phyloP scores from a whole-genome alignment of 768 basidiomycete species.

The Neoboletus magnificus region DNA sequence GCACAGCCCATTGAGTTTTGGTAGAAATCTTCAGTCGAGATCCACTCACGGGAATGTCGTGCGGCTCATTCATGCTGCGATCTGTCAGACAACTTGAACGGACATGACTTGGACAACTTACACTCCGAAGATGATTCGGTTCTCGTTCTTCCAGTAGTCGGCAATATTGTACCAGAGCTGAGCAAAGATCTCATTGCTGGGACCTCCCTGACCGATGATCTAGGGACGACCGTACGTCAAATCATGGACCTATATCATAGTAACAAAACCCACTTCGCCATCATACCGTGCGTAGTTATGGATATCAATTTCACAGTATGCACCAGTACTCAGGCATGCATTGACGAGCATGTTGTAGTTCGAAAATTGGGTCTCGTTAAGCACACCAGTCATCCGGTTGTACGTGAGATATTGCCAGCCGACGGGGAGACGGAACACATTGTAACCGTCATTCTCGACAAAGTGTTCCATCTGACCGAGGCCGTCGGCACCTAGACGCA shows the following conservation, averaged over 20 bases:
- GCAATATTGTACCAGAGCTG: constrained; percentile 53
- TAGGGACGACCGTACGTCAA: constrained; percentile 8
- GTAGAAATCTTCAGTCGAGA: not conserved
- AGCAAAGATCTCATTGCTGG: constrained; percentile 52
- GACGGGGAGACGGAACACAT: constrained; percentile 57
- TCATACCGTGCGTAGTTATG: constrained; percentile 63
- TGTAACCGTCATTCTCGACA: constrained; percentile 50
- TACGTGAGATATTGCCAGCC: constrained; percentile 55
- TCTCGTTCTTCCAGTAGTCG: constrained; percentile 40
- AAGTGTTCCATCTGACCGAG: constrained; percentile 63
- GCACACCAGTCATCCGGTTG: constrained; percentile 35
- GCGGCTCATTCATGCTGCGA: constrained; percentile 60
- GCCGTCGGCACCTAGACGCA: constrained; percentile 8
- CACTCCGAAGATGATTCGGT: constrained; percentile 48
- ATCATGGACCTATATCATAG: not conserved
- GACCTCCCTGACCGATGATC: constrained; percentile 64
- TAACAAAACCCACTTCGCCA: constrained; percentile 30
- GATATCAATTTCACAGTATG: constrained; percentile 53
- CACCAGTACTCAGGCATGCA: constrained; percentile 45
- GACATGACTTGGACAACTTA: constrained; percentile 21
- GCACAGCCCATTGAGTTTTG: not conserved
- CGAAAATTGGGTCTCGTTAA: constrained; percentile 43
- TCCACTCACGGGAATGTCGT: constrained; percentile 44
- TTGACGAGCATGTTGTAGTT: constrained; percentile 48
- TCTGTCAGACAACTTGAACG: not conserved